phyloP scores from a whole-genome alignment of 257 asterid genomes.

The Solanum arcanum region DNA sequence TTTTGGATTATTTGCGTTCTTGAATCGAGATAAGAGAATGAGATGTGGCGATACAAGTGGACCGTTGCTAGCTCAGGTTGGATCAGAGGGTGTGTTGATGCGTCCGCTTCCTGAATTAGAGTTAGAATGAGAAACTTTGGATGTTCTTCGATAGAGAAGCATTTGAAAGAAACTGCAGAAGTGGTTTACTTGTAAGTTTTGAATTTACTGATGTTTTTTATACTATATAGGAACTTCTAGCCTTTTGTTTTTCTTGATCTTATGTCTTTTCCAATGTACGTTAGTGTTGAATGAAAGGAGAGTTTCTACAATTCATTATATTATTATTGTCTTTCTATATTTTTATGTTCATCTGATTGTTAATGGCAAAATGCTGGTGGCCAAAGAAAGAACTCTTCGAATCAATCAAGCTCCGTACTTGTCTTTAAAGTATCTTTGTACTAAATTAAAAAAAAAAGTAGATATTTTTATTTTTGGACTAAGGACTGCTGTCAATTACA shows the following conservation, averaged over 20 bases:
- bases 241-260: not conserved
- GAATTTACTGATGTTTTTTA: not conserved
- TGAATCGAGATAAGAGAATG: conserved; percentile 27
- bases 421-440: not conserved
- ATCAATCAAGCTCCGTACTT: not conserved
- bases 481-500: not conserved
- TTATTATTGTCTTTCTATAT: not conserved
- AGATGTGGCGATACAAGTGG: conserved; percentile 44
- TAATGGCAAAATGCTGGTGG: not conserved
- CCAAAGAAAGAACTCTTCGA: not conserved
- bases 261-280: not conserved
- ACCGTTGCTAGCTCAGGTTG: conserved; percentile 28
- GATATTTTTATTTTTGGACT: not conserved
- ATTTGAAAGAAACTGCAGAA: not conserved
- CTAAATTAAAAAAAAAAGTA: not conserved
- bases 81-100: conserved; percentile 17
- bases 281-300: not conserved
- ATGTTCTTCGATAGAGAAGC: not conserved
- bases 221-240: not conserved
- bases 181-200: conserved; percentile 4
- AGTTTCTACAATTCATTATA: not conserved
- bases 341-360: not conserved
- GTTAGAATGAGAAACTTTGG: conserved; percentile 31
- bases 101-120: conserved; percentile 55
- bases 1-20: conserved; percentile 37